Evolutionary conservation across 192 early-diverging fungal genomes (phyloP).

Genomic region (Rhizophagus sp.): DNA sequence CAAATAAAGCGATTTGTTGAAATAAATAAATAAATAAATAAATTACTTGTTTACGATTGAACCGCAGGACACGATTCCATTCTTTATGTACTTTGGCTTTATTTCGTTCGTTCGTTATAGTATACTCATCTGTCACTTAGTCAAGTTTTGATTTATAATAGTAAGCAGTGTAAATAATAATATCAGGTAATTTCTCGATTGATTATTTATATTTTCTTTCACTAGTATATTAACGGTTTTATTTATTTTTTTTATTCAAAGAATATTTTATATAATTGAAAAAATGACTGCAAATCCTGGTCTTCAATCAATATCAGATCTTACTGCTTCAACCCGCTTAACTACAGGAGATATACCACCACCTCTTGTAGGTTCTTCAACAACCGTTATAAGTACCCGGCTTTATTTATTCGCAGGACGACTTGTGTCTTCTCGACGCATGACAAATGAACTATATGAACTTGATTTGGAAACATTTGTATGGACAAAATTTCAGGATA

Average conservation of each 20-base stretch:
- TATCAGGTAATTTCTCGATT: not conserved
- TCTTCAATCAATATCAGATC: slow-evolving; percentile 49
- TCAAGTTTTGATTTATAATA: not conserved
- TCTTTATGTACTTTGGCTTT: not conserved
- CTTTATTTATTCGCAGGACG: slow-evolving; percentile 77
- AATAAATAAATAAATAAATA: not conserved
- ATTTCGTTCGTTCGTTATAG: not conserved
- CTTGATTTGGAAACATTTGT: slow-evolving; percentile 63
- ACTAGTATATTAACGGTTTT: too few species aligned
- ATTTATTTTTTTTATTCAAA: not conserved
- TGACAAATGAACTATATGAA: slow-evolving; percentile 73
- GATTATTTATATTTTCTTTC: not conserved
- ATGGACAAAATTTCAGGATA: slow-evolving; percentile 53
- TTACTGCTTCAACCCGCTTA: slow-evolving; percentile 45
- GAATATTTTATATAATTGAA: not conserved
- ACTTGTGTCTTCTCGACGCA: slow-evolving; percentile 63
- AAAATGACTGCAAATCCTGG: slow-evolving; percentile 30
- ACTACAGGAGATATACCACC: slow-evolving; percentile 72
- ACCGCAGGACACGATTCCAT: slow-evolving; percentile 9
- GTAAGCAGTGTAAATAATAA: not conserved
- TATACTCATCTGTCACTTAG: not conserved
- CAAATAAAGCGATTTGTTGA: not conserved
- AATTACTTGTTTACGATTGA: not conserved
- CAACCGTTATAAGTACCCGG: slow-evolving; percentile 63
- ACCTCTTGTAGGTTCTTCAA: slow-evolving; percentile 72